These are phyloP conservation scores for Penicillium sp. DNA, from an alignment of 2,329 filamentous ascomycete species.

Conservation along the genomic window DNA sequence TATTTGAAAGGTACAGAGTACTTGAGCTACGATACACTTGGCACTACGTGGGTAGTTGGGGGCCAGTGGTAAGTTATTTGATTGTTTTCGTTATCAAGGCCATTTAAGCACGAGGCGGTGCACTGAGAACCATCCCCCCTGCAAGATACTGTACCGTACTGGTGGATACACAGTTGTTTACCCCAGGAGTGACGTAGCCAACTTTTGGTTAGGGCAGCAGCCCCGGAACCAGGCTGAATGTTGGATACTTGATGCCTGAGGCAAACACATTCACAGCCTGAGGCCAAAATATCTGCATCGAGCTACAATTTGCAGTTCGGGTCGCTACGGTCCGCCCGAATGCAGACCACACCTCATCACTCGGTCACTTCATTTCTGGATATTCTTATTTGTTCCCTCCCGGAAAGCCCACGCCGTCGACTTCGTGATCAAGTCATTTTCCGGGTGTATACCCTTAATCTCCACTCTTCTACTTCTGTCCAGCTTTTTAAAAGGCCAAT, in stretches of 20 bases:
- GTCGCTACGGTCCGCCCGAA: slow-evolving; percentile 30
- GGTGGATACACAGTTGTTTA: slow-evolving; percentile 23
- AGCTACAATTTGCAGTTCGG: slow-evolving; percentile 25
- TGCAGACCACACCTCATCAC: slow-evolving; percentile 33
- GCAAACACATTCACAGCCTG: not conserved
- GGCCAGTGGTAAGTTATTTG: not conserved
- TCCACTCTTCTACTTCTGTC: slow-evolving; percentile 28
- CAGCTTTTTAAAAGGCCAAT: slow-evolving; percentile 32
- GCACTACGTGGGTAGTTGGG: not conserved
- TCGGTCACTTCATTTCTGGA: slow-evolving; percentile 37
- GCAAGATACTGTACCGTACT: slow-evolving; percentile 14
- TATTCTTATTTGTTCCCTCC: slow-evolving; percentile 33
- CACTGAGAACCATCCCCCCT: not conserved
- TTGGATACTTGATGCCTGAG: slow-evolving; percentile 25
- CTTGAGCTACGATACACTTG: not conserved
- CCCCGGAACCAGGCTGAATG: slow-evolving; percentile 11
- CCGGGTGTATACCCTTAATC: slow-evolving; percentile 34
- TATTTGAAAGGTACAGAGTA: not conserved
- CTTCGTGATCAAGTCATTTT: slow-evolving; percentile 32
- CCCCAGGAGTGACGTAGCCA: slow-evolving; percentile 32
- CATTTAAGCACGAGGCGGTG: not conserved
- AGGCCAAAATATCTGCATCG: not conserved
- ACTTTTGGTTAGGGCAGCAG: slow-evolving; percentile 21
- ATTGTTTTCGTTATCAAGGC: not conserved
- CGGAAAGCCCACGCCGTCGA: slow-evolving; percentile 38